Evolutionary conservation across 768 basidiomycete species (phyloP).

Genomic region (Termitomyces sp.): DNA sequence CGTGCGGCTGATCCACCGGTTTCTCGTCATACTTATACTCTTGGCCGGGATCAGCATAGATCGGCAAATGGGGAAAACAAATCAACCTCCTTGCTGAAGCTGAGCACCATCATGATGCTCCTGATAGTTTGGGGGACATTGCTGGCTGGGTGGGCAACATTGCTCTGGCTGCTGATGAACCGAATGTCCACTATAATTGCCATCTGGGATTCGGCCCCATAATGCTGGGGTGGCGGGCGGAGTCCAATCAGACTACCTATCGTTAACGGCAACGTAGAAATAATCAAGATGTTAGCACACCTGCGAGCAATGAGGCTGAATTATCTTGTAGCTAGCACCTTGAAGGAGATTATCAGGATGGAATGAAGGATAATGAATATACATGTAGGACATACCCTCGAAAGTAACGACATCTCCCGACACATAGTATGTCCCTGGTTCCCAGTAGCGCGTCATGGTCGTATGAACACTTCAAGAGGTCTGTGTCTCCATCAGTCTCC

Average conservation of each 20-base stretch:
- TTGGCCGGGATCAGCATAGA: slow-evolving; percentile 1
- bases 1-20: slow-evolving; percentile 32
- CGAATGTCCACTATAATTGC: slow-evolving; percentile 21
- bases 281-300: slow-evolving; percentile 23
- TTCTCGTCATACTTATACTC: slow-evolving; percentile 8
- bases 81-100: slow-evolving; percentile 8
- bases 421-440: slow-evolving; percentile 5
- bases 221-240: slow-evolving; percentile 58
- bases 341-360: neutral
- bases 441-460: slow-evolving; percentile 8
- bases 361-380: neutral
- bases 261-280: neutral
- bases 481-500: neutral
- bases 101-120: slow-evolving; percentile 16
- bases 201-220: slow-evolving; percentile 49
- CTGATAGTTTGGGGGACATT: slow-evolving; percentile 20
- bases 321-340: slow-evolving; percentile 62
- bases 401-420: slow-evolving; percentile 43
- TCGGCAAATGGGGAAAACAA: neutral
- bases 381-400: slow-evolving; percentile 33
- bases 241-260: slow-evolving; percentile 57
- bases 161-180: slow-evolving; percentile 21
- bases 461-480: neutral
- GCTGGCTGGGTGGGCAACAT: slow-evolving; percentile 21
- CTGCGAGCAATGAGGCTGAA: slow-evolving; percentile 69